Percentiles rank a stretch among this genome's conserved stretches.
Evolutionary conservation across 2,329 filamentous ascomycete genomes (phyloP).

Genomic region (Aspergillus eucalypticola): DNA sequence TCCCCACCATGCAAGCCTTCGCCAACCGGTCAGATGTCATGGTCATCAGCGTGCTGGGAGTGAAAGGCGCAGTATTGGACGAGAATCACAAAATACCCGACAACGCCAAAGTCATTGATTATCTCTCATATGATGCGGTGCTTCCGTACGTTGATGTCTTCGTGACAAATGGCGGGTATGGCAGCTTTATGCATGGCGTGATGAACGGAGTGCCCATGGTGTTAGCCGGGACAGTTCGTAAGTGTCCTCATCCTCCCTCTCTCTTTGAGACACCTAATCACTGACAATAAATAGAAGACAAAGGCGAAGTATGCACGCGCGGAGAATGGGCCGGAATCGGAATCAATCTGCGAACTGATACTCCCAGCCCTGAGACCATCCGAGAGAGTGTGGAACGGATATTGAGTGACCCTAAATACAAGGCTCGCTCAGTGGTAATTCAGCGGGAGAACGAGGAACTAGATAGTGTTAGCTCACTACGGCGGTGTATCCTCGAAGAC

Average conservation of each 20-base stretch:
- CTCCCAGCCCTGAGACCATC: background rate
- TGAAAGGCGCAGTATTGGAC: background rate
- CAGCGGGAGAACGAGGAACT: slow-evolving; percentile 7
- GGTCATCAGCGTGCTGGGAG: slow-evolving; percentile 7
- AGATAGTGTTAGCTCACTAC: background rate
- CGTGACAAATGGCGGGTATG: slow-evolving; percentile 6
- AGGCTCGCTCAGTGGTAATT: slow-evolving; percentile 3
- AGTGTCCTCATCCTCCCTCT: background rate
- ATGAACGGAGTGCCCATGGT: slow-evolving; percentile 11
- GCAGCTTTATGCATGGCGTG: slow-evolving; percentile 5
- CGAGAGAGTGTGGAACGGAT: background rate
- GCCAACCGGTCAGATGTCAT: background rate
- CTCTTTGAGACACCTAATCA: too few species aligned
- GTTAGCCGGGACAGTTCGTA: slow-evolving; percentile 3
- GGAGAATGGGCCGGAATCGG: slow-evolving; percentile 3
- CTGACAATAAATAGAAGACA: background rate
- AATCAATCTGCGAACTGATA: background rate
- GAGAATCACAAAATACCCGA: background rate
- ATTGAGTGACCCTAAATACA: background rate
- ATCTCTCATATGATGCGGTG: slow-evolving; percentile 5
- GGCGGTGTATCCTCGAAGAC: background rate
- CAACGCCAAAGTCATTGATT: slow-evolving; percentile 3
- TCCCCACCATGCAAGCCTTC: slow-evolving; percentile 4
- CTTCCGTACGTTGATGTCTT: slow-evolving; percentile 7
- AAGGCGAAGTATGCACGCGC: slow-evolving; percentile 5